Evolutionary conservation across 2,329 filamentous ascomycete species (phyloP).

Genomic region (Westerdykella ornata): DNA sequence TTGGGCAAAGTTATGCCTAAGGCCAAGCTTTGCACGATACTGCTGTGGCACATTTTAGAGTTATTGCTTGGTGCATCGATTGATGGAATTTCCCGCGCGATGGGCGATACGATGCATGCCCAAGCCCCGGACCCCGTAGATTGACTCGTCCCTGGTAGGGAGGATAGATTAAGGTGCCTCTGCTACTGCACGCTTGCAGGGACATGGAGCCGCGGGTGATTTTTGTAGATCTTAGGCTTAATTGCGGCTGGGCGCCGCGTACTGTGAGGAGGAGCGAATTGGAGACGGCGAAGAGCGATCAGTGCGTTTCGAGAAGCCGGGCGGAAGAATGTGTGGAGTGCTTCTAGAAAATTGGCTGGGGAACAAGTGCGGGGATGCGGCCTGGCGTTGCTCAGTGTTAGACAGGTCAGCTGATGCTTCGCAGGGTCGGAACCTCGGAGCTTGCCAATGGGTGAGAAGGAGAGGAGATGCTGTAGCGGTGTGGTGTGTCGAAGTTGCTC

Average conservation of each 20-base stretch:
- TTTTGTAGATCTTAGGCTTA: background rate
- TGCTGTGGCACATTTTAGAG: background rate
- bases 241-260: background rate
- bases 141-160: background rate
- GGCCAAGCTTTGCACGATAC: background rate
- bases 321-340: background rate
- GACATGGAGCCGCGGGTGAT: constrained; percentile 1
- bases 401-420: background rate
- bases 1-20: background rate
- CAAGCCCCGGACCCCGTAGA: background rate
- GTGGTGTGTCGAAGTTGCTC: background rate
- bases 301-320: background rate
- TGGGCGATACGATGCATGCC: background rate
- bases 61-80: background rate
- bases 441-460: background rate
- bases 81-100: background rate
- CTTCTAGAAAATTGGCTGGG: background rate
- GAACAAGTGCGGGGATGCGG: background rate
- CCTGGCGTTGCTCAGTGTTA: background rate
- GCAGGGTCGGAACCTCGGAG: background rate
- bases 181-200: background rate
- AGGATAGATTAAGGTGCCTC: background rate
- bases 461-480: background rate
- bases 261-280: background rate
- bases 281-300: background rate